These are phyloP conservation scores for Nitzschia putrida DNA, from an alignment of 108 stramenopile species.

Conservation along the genomic window DNA sequence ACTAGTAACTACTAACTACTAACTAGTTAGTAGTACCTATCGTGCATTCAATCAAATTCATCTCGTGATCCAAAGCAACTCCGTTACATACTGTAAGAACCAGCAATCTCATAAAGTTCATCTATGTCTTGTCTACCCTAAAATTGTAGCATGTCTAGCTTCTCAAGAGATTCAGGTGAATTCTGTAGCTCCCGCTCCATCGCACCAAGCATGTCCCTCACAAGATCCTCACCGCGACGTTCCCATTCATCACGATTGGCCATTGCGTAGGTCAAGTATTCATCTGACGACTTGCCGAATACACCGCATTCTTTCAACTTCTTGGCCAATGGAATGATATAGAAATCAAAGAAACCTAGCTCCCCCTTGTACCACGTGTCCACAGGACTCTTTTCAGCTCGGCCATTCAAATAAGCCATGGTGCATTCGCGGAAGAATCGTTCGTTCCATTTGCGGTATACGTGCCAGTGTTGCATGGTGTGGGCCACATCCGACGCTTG, in stretches of 20 bases:
- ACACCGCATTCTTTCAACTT: conserved; percentile 13
- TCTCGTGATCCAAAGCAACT: no score
- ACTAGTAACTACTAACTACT: no score
- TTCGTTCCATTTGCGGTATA: conserved; percentile 45
- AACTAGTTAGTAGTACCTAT: no score
- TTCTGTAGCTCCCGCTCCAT: no score
- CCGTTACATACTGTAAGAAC: no score
- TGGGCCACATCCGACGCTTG: conserved; percentile 48
- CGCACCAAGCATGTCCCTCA: conserved; percentile 1
- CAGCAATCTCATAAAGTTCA: no score
- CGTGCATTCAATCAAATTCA: no score
- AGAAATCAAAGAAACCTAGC: not conserved
- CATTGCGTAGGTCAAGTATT: conserved; percentile 11
- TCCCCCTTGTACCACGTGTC: conserved; percentile 31
- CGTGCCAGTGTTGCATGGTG: conserved; percentile 47
- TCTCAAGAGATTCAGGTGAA: no score
- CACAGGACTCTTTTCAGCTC: not conserved
- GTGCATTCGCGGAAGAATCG: conserved; percentile 35
- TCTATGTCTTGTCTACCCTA: no score
- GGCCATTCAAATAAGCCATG: conserved; percentile 20
- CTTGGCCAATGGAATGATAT: conserved; percentile 8
- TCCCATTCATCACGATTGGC: conserved; percentile 5
- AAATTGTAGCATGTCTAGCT: no score
- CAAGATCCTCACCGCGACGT: not conserved
- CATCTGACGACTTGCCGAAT: conserved; percentile 20